Evolutionary conservation across 331 rosid species (phyloP).

Genomic region (Saraca asoca): DNA sequence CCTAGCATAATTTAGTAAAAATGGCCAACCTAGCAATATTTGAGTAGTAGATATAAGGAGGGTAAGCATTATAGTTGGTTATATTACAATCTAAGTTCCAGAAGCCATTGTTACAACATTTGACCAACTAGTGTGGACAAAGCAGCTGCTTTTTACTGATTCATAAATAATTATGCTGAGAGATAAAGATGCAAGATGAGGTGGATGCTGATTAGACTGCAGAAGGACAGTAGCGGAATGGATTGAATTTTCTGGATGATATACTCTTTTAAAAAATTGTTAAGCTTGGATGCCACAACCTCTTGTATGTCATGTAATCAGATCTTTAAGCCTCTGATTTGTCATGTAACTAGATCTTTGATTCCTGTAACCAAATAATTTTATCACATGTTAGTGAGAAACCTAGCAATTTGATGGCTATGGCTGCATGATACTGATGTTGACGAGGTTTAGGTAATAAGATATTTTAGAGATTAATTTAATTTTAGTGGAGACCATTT

Average conservation of each 20-base stretch:
- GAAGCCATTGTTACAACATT: neutral
- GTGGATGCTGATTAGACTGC: slow-evolving; percentile 1
- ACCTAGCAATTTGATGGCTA: neutral
- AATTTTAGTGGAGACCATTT: neutral
- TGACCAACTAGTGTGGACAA: neutral
- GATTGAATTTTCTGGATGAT: slow-evolving; percentile 1
- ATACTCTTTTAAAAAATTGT: too few species aligned
- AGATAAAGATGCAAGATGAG: neutral
- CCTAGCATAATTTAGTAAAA: too few species aligned
- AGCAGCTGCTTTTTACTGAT: neutral
- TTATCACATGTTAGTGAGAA: neutral
- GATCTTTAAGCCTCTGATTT: too few species aligned
- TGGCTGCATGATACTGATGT: neutral
- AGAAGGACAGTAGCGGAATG: neutral
- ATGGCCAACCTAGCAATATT: too few species aligned
- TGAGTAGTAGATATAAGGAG: too few species aligned
- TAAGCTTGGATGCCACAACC: too few species aligned
- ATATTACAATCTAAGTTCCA: too few species aligned
- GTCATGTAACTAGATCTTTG: too few species aligned
- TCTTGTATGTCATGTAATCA: too few species aligned
- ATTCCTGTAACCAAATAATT: neutral
- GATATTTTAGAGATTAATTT: neutral
- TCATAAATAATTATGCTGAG: neutral
- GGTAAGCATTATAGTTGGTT: too few species aligned
- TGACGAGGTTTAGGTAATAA: neutral